These are phyloP conservation scores for Calocybe cyanea DNA, from an alignment of 768 basidiomycete genomes.

Conservation along the genomic window DNA sequence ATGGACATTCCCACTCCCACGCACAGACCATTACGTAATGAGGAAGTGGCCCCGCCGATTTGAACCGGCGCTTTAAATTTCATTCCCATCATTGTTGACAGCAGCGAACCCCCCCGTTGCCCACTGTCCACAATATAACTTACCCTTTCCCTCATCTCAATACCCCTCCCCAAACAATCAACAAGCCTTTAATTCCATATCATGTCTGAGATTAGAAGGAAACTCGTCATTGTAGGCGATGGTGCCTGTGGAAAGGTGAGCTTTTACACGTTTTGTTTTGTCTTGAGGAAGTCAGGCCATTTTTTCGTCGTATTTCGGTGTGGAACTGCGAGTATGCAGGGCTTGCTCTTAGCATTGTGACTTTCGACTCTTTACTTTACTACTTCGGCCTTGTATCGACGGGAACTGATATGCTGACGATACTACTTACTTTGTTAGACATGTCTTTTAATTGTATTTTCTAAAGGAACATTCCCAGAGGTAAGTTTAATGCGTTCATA, in stretches of 20 bases:
- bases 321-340: background rate
- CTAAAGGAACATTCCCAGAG: slow-evolving; percentile 95
- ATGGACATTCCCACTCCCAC: slow-evolving; percentile 12
- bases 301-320: background rate
- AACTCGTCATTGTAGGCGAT: slow-evolving; percentile 98
- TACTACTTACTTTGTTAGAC: slow-evolving; percentile 44
- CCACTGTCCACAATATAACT: slow-evolving; percentile 4
- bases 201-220: slow-evolving; percentile 98
- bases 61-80: slow-evolving; percentile 23
- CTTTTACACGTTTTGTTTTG: background rate
- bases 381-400: background rate
- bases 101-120: slow-evolving; percentile 14
- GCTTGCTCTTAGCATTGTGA: background rate
- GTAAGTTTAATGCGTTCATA: too few species aligned
- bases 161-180: background rate
- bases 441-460: slow-evolving; percentile 93
- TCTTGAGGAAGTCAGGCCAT: background rate
- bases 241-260: slow-evolving; percentile 93
- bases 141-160: slow-evolving; percentile 2
- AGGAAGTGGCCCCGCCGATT: slow-evolving; percentile 7
- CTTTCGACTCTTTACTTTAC: background rate
- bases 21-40: slow-evolving; percentile 22
- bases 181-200: background rate
- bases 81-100: slow-evolving; percentile 15
- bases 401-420: slow-evolving; percentile 6